Conservation (phyloP, 441 rosid species). For the Capsella rubella region DNA sequence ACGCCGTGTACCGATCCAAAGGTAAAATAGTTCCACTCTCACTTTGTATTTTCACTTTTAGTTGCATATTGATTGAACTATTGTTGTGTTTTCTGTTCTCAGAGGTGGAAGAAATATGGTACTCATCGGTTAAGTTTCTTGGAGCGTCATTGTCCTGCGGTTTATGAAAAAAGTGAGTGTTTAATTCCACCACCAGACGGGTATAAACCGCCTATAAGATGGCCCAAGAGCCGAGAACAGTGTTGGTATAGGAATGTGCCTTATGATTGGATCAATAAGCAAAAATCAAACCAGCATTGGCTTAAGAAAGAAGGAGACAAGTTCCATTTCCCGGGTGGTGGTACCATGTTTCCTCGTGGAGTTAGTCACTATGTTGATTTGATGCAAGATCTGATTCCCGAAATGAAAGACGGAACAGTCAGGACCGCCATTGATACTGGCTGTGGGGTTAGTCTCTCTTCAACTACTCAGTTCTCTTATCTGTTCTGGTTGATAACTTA, state of each 20-base stretch:
- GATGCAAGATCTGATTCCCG: conserved; percentile 65
- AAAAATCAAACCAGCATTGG: conserved; percentile 93
- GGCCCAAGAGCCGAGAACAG: conserved; percentile 78
- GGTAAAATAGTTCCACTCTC: conserved; percentile 48
- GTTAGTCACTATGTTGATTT: conserved; percentile 81
- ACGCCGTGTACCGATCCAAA: conserved; percentile 97
- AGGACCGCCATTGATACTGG: conserved; percentile 92
- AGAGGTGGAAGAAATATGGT: conserved; percentile 64
- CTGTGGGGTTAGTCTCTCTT: conserved; percentile 68
- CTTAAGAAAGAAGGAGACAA: conserved; percentile 69
- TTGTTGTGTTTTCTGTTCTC: conserved; percentile 13
- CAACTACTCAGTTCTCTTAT: conserved; percentile 2
- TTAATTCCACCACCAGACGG: conserved; percentile 83
- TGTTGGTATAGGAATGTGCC: conserved; percentile 87
- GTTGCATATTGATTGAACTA: not conserved
- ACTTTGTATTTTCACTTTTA: not conserved
- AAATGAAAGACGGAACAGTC: conserved; percentile 70
- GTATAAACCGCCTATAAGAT: conserved; percentile 69
- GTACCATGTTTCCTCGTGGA: conserved; percentile 91
- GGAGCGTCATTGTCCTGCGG: conserved; percentile 86
- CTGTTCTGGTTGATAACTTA: not conserved
- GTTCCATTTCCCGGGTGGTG: conserved; percentile 89
- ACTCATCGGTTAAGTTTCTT: conserved; percentile 59
- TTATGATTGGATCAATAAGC: conserved; percentile 84
- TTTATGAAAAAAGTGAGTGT: conserved; percentile 59